Evolutionary conservation across 139 green algal genomes (phyloP), one percentile per base, ranked within the genome.

Genomic region (Eudorina sp.): DNA sequence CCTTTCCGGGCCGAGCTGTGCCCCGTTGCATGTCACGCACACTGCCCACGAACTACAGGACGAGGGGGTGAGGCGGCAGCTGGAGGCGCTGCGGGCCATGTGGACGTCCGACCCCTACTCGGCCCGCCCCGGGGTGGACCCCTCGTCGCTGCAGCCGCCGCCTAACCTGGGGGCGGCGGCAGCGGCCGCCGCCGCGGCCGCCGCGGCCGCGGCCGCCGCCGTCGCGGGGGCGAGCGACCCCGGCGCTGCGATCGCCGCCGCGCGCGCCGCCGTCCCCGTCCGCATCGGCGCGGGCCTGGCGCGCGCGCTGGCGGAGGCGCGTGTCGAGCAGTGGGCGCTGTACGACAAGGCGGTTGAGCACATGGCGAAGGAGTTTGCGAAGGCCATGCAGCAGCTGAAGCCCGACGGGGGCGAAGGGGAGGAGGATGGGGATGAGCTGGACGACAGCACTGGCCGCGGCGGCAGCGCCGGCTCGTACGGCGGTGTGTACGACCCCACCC

Each of bases 91-190:
- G 13, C 58, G 88, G 0, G 34, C 72, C 27, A 89, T 91, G 88
- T 91, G 88, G 88, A 85, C 43, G 3, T 74, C 78, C 4, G 66
- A 76, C 41, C 68, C 87, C 18, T 90, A 90, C 68, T 86, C 80
- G 16, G 60, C 80, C 0, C 60, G 80, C 0, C 80, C 80, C 21
- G 80, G 80, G 0, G 80, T 86, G 4, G 80, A 86, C 60, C 80
- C 79, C 0, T 11, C 8, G 34, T 18, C 27, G 8, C 36, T 64
- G 31, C n/a, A 18, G 27, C n/a, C 76, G 34, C 53, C 53, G 38
- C 77, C 53, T 4, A 45, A 68, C 38, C 83, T 73, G 31, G 53
- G 13, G 27, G 53, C 53, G 5, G 72, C 38, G 0, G 53, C 38
- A 31, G 72, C 70, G 2, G 43, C 53, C 19, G 55, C 72, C 6